Percentiles rank a stretch among this genome's conserved stretches.
These are phyloP conservation scores for Cytospora paraplurivora DNA, from an alignment of 2,329 filamentous ascomycete species.

Conservation along the genomic window DNA sequence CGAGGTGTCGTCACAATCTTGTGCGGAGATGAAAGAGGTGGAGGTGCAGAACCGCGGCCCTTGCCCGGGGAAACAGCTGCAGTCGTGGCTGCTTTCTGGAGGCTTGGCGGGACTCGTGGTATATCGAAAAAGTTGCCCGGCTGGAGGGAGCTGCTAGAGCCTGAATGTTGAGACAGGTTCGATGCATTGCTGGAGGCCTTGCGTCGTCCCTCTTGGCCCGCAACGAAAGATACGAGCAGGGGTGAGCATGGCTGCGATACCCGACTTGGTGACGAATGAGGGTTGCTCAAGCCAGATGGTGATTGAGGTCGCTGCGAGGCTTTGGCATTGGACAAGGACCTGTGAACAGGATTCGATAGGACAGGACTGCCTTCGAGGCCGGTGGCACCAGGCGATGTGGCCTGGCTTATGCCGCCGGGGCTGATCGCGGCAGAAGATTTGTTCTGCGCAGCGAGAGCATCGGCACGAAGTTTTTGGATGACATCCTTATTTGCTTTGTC, in stretches of 20 bases:
- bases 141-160: conserved; percentile 63
- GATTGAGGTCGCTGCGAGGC: conserved; percentile 78
- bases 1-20: conserved; percentile 63
- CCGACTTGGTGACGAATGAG: conserved; percentile 84
- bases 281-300: conserved; percentile 76
- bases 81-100: conserved; percentile 63
- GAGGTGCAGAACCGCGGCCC: conserved; percentile 51
- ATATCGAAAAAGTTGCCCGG: conserved; percentile 73
- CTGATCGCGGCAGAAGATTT: conserved; percentile 51
- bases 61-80: conserved; percentile 60
- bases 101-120: conserved; percentile 60
- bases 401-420: conserved; percentile 44
- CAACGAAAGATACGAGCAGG: conserved; percentile 93
- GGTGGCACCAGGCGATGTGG: conserved; percentile 64
- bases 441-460: conserved; percentile 73
- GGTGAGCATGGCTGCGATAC: conserved; percentile 81
- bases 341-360: conserved; percentile 76
- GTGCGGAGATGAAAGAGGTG: conserved; percentile 61
- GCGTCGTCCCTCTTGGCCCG: conserved; percentile 77
- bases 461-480: conserved; percentile 90
- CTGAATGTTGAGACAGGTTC: conserved; percentile 73
- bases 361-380: conserved; percentile 81
- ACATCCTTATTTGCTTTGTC: conserved; percentile 99
- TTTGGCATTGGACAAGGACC: conserved; percentile 82
- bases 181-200: conserved; percentile 93